These are phyloP conservation scores for Yamadazyma jaroonii DNA, from an alignment of 1,139 yeast species.

Conservation along the genomic window DNA sequence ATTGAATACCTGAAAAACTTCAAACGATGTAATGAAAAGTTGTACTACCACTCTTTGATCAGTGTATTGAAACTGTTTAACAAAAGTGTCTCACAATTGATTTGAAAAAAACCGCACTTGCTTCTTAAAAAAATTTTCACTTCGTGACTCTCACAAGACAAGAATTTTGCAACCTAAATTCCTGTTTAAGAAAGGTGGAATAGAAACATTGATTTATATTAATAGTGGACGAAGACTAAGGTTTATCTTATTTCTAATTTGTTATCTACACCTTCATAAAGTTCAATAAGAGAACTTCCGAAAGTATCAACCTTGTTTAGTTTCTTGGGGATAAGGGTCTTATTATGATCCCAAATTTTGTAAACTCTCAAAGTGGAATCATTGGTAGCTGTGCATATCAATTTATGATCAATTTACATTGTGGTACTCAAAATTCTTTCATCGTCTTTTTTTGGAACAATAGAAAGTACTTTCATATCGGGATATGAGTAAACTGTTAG, in stretches of 20 bases:
- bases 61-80: neutral
- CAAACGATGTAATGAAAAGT: too few relatives aligned
- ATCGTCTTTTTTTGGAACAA: conserved; percentile 52
- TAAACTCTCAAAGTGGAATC: conserved; percentile 77
- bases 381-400: conserved; percentile 70
- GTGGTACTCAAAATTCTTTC: conserved; percentile 65
- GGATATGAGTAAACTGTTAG: conserved; percentile 69
- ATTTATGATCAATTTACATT: conserved; percentile 57
- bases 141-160: neutral
- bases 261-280: conserved; percentile 49
- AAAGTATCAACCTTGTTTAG: conserved; percentile 24
- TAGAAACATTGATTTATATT: too few relatives aligned
- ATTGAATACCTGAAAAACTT: too few relatives aligned
- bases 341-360: conserved; percentile 54
- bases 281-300: conserved; percentile 60
- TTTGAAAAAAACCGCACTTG: neutral
- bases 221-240: too few relatives aligned
- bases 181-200: too few relatives aligned
- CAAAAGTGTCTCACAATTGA: neutral
- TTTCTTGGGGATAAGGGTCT: neutral
- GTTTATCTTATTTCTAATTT: neutral
- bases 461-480: conserved; percentile 44
- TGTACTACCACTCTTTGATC: neutral
- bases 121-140: neutral
- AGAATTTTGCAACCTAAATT: neutral